Evolutionary conservation across 2,329 filamentous ascomycete species (phyloP), one percentile per base, ranked within the genome.

Genomic region (Epichloe scottii): DNA sequence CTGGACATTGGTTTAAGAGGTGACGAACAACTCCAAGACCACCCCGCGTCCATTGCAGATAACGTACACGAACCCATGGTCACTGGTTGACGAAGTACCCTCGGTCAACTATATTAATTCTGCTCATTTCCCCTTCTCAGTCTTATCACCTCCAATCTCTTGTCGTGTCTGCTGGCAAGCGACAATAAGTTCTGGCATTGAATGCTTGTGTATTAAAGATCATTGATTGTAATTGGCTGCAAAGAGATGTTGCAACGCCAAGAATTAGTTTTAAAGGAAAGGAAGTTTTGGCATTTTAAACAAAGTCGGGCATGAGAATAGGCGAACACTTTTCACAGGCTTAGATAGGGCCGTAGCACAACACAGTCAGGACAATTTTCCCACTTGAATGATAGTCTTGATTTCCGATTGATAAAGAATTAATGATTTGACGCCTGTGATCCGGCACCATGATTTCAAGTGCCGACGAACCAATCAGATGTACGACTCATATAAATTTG

Each of bases 31-130:
- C 63, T 63, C 10, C 51, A 52, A 17, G 59, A 58, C 6, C 45
- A 51, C 41, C 56, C 63, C 62, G 52, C 56, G 52, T 51, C 54
- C 34, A 41, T 52, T 7, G 46, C 39, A 42, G 63, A 72, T 42
- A 73, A 73, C 51, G 71, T 71, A 10, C 70, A 73, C 46, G 74
- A 77, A 54, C 66, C 70, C 6, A 78, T 79, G 75, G 67, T 77
- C 55, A 79, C 73, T 53, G 74, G 68, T 47, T 78, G 63, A 68
- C 34, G 4, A 37, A 30, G n/a, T 10, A 2, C 21, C 12, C 12
- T 15, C 6, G 26, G 5, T 15, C 17, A 11, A 17, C 23, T 34
- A 12, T 8, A 51, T 15, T 19, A 34, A 14, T 15, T 51, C 40
- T 54, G 14, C 11, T 30, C 35, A 19, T 3, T 35, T 1, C 3